phyloP scores from a whole-genome alignment of 768 basidiomycete species.

The Lentinula boryana region DNA sequence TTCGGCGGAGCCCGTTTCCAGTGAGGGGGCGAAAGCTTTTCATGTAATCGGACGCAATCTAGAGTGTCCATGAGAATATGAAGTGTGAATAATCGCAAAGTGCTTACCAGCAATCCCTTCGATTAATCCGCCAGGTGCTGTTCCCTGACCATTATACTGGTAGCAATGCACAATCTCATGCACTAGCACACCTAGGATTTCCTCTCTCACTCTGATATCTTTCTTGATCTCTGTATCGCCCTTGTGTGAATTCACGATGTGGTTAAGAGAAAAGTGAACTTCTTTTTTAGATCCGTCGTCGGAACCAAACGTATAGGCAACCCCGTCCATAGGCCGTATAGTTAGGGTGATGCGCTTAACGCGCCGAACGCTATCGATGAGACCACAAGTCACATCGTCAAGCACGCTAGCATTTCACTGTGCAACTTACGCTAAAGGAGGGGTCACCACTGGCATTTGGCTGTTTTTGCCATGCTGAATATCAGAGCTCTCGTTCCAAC shows the following conservation, averaged over 20 bases:
- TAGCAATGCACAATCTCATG: constrained; percentile 81
- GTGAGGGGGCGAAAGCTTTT: constrained; percentile 59
- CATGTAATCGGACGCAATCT: constrained; percentile 70
- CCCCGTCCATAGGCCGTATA: constrained; percentile 60
- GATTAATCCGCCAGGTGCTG: constrained; percentile 64
- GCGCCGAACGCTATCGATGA: constrained; percentile 21
- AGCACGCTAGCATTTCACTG: background rate
- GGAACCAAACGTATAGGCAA: constrained; percentile 60
- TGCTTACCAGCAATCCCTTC: constrained; percentile 72
- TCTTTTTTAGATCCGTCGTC: constrained; percentile 49
- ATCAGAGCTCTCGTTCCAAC: constrained; percentile 18
- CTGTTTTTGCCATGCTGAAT: constrained; percentile 27
- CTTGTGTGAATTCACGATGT: constrained; percentile 40
- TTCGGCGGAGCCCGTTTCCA: constrained; percentile 41
- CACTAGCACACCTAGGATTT: constrained; percentile 64
- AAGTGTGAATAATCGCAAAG: background rate
- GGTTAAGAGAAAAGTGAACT: constrained; percentile 65
- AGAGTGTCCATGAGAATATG: background rate
- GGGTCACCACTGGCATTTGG: constrained; percentile 13
- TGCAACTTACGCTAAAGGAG: background rate
- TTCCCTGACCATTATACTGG: constrained; percentile 58
- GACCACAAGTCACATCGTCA: background rate
- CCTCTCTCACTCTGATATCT: constrained; percentile 39
- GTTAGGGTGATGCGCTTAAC: constrained; percentile 52
- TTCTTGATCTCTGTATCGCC: constrained; percentile 47